These are phyloP conservation scores for Phoma herbarum DNA, from an alignment of 2,329 filamentous ascomycete species.

Conservation along the genomic window DNA sequence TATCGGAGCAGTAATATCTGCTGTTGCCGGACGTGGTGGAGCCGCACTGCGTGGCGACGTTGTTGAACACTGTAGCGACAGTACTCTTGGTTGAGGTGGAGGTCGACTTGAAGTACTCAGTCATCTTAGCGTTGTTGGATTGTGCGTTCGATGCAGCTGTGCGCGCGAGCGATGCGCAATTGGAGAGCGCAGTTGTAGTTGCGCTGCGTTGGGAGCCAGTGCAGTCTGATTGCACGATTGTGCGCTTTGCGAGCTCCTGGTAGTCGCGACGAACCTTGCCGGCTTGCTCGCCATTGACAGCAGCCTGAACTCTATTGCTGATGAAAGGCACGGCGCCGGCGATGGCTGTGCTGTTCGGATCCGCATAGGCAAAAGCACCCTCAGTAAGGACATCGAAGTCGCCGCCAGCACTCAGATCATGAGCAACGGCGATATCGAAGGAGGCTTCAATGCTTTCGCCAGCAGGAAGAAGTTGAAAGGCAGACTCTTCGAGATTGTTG, in stretches of 20 bases:
- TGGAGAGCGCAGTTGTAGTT: slow-evolving; percentile 60
- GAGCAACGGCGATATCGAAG: slow-evolving; percentile 64
- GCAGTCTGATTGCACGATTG: slow-evolving; percentile 63
- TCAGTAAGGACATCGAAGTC: slow-evolving; percentile 62
- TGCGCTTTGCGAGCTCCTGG: slow-evolving; percentile 58
- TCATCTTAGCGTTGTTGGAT: slow-evolving; percentile 60
- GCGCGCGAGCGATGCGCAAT: slow-evolving; percentile 62
- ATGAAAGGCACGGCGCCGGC: slow-evolving; percentile 62
- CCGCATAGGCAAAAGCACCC: slow-evolving; percentile 66
- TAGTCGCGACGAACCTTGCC: slow-evolving; percentile 59
- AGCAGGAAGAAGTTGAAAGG: slow-evolving; percentile 59
- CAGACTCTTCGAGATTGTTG: slow-evolving; percentile 55
- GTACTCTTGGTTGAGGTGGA: slow-evolving; percentile 54
- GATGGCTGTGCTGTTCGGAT: slow-evolving; percentile 57
- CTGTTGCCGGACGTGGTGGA: slow-evolving; percentile 60
- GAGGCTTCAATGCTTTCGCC: slow-evolving; percentile 59
- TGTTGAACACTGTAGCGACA: slow-evolving; percentile 62
- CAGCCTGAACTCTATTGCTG: slow-evolving; percentile 65
- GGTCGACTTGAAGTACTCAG: slow-evolving; percentile 70
- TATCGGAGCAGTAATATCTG: slow-evolving; percentile 66
- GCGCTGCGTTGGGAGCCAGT: slow-evolving; percentile 56
- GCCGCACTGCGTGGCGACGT: slow-evolving; percentile 63
- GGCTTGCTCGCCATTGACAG: slow-evolving; percentile 64
- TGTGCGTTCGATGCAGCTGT: slow-evolving; percentile 61
- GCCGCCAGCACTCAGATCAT: slow-evolving; percentile 61